phyloP scores from a whole-genome alignment of 2,329 filamentous ascomycete species.

The Nemania sp. region DNA sequence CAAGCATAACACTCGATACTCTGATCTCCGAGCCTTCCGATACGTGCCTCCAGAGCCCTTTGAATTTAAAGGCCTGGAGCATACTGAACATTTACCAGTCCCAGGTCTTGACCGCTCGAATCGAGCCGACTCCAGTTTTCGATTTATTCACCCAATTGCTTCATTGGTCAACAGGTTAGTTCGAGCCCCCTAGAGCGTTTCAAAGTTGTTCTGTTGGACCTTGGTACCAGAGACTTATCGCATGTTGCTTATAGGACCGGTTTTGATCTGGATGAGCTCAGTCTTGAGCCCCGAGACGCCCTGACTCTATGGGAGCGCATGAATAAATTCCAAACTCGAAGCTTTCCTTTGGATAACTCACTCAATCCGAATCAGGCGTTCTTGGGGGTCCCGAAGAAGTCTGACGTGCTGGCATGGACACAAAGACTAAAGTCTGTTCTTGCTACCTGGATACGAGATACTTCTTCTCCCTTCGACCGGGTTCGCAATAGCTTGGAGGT shows the following conservation, averaged over 20 bases:
- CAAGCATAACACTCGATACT: constrained; percentile 71
- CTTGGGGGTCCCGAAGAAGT: constrained; percentile 63
- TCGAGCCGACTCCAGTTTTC: constrained; percentile 51
- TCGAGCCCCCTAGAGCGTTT: neutral
- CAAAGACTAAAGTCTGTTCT: constrained; percentile 62
- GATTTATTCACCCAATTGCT: constrained; percentile 68
- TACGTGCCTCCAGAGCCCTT: constrained; percentile 58
- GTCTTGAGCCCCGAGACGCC: constrained; percentile 73
- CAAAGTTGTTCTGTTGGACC: neutral
- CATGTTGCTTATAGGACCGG: constrained; percentile 46
- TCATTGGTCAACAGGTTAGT: constrained; percentile 61
- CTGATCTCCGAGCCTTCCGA: constrained; percentile 75
- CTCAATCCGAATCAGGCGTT: constrained; percentile 53
- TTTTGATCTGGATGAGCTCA: constrained; percentile 69
- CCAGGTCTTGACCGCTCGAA: constrained; percentile 53
- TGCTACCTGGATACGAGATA: constrained; percentile 62
- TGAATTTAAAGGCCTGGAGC: constrained; percentile 56
- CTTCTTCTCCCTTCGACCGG: constrained; percentile 47
- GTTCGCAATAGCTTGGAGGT: constrained; percentile 47
- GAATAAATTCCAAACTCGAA: constrained; percentile 57
- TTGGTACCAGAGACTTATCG: neutral
- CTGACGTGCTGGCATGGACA: constrained; percentile 70
- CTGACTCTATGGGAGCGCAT: constrained; percentile 68
- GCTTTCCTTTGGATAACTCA: constrained; percentile 53
- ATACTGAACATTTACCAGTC: constrained; percentile 47